Percentiles rank a stretch among this genome's conserved stretches.
These are phyloP conservation scores for Yamadazyma phyllophila DNA, from an alignment of 805 yeast species.

Conservation along the genomic window DNA sequence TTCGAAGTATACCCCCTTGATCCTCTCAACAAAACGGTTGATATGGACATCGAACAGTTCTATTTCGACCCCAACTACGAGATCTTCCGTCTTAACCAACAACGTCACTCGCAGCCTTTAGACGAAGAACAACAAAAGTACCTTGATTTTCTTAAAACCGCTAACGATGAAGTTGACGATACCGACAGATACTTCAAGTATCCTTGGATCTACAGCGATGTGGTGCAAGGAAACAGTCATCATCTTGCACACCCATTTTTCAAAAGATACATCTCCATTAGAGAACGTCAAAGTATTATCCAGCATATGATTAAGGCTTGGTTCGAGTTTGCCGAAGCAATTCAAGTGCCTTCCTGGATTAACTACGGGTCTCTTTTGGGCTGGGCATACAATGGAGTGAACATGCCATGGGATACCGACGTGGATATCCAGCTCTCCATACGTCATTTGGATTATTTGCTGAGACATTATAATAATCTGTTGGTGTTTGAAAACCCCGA, in stretches of 20 bases:
- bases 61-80: constrained; percentile 29
- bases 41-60: constrained; percentile 25
- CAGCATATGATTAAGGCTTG: constrained; percentile 38
- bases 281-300: constrained; percentile 36
- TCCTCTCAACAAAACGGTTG: constrained; percentile 12
- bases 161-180: constrained; percentile 21
- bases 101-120: constrained; percentile 14
- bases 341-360: constrained; percentile 27
- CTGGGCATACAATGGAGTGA: constrained; percentile 31
- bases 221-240: constrained; percentile 32
- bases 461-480: constrained; percentile 22
- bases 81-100: constrained; percentile 23
- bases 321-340: constrained; percentile 35
- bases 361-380: constrained; percentile 29
- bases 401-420: constrained; percentile 34
- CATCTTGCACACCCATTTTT: constrained; percentile 38
- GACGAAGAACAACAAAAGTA: constrained; percentile 20
- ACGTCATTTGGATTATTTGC: constrained; percentile 22
- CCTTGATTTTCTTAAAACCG: constrained; percentile 28
- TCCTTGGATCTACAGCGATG: constrained; percentile 39
- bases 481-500: constrained; percentile 28
- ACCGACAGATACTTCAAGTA: constrained; percentile 37
- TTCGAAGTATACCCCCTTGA: constrained; percentile 5
- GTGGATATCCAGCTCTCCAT: constrained; percentile 30
- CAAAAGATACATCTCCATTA: constrained; percentile 30